phyloP scores from a whole-genome alignment of 352 stramenopile genomes.

The Pythium vanterpoolii region DNA sequence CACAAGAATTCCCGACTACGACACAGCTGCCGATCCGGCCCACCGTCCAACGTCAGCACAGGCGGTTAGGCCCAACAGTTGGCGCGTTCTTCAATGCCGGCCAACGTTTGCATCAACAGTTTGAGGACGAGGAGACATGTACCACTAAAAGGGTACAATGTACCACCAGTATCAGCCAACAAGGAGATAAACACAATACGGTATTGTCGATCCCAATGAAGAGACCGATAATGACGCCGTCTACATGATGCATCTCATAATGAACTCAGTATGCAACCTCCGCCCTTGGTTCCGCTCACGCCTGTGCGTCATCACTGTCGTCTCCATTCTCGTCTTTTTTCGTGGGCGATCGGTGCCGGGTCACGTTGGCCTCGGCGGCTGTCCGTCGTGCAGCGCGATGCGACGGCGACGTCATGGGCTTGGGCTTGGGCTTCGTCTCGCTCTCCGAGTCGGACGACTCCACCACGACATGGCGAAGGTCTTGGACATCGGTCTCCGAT shows the following conservation, averaged over 20 bases:
- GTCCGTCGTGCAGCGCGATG: background rate
- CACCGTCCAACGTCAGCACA: slow-evolving; percentile 1
- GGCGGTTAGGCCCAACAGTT: background rate
- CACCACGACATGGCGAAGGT: slow-evolving; percentile 17
- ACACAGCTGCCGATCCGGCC: background rate
- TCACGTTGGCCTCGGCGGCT: background rate
- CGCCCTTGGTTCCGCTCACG: background rate
- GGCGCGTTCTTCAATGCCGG: slow-evolving; percentile 7
- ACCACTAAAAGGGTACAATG: background rate
- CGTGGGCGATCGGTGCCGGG: slow-evolving; percentile 4
- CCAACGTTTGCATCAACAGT: slow-evolving; percentile 15
- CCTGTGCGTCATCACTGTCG: background rate
- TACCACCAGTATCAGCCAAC: too few relatives aligned
- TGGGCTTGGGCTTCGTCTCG: too few relatives aligned
- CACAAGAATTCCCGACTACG: slow-evolving; percentile 1
- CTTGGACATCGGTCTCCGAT: slow-evolving; percentile 16
- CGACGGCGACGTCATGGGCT: slow-evolving; percentile 3
- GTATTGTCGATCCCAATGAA: too few relatives aligned
- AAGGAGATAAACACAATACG: too few relatives aligned
- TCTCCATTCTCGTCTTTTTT: slow-evolving; percentile 8
- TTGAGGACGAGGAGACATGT: slow-evolving; percentile 1
- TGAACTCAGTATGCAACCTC: too few relatives aligned
- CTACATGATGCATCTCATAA: too few relatives aligned
- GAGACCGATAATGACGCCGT: too few relatives aligned
- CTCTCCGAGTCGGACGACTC: slow-evolving; percentile 19